A percentile compares a stretch with the other conserved stretches of the same genome.
These are phyloP conservation scores for Chaetomium fimeti DNA, from an alignment of 495 filamentous ascomycete genomes.

Conservation along the genomic window DNA sequence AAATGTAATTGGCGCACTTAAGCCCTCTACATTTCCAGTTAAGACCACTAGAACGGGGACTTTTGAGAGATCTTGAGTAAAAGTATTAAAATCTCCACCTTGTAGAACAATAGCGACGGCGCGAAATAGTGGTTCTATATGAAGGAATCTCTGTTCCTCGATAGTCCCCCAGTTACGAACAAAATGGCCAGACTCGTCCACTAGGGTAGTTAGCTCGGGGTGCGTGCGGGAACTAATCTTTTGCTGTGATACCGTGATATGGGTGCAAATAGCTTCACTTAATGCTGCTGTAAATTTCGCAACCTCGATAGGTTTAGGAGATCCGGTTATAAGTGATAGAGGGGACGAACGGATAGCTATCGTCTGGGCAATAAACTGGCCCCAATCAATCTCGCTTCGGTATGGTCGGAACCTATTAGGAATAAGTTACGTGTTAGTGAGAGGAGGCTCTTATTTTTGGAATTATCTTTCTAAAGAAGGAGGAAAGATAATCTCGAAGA, in stretches of 20 bases:
- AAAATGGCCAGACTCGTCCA: neutral
- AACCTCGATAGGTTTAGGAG: too few relatives aligned
- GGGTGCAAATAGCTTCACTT: neutral
- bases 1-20: constrained; percentile 6
- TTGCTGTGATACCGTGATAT: neutral
- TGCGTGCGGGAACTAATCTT: neutral
- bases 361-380: neutral
- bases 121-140: neutral
- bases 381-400: constrained; percentile 2
- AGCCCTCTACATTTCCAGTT: neutral
- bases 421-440: too few relatives aligned
- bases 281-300: neutral
- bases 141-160: neutral
- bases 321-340: neutral
- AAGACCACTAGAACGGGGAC: neutral
- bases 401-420: neutral
- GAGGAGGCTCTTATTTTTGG: too few relatives aligned
- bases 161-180: neutral
- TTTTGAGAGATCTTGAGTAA: neutral
- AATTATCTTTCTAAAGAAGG: too few relatives aligned
- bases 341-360: neutral
- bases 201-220: neutral
- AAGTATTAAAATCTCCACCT: neutral
- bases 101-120: neutral
- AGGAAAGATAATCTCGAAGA: too few relatives aligned